Conservation (phyloP, 176 grass and related monocot genomes). For the Phragmites australis region DNA sequence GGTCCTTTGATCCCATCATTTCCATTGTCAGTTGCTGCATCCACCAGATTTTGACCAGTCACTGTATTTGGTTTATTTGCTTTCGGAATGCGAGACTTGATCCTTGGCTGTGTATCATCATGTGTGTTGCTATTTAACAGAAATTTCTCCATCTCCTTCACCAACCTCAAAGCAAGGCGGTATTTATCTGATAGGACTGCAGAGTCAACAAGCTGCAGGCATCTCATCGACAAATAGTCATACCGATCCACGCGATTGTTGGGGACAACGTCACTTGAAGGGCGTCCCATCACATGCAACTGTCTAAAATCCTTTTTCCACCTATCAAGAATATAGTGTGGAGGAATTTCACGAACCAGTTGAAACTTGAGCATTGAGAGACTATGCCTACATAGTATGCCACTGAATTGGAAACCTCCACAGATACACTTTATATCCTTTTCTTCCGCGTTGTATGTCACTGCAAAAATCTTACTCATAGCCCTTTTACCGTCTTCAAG, state of each 20-base stretch:
- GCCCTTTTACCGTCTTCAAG: slow-evolving; percentile 90
- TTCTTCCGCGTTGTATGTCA: slow-evolving; percentile 66
- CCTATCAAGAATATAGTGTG: too few relatives aligned
- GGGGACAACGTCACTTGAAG: slow-evolving; percentile 69
- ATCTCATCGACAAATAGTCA: slow-evolving; percentile 97
- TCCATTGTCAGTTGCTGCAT: slow-evolving; percentile 47
- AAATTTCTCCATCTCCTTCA: slow-evolving; percentile 83
- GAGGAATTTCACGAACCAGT: slow-evolving; percentile 89
- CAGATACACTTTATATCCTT: slow-evolving; percentile 90
- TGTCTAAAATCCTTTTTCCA: too few relatives aligned
- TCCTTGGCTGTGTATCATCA: slow-evolving; percentile 94
- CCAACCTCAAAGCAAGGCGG: slow-evolving; percentile 86
- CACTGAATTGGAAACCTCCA: slow-evolving; percentile 95
- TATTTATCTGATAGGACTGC: slow-evolving; percentile 92
- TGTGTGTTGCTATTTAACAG: slow-evolving; percentile 81
- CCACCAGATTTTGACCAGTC: slow-evolving; percentile 53
- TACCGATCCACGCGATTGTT: slow-evolving; percentile 88
- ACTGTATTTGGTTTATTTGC: slow-evolving; percentile 55
- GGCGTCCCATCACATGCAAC: slow-evolving; percentile 71
- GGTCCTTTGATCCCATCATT: slow-evolving; percentile 48
- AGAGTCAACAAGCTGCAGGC: slow-evolving; percentile 88
- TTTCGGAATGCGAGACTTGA: slow-evolving; percentile 75
- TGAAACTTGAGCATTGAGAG: slow-evolving; percentile 88
- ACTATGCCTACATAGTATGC: slow-evolving; percentile 89
- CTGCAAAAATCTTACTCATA: slow-evolving; percentile 76